A percentile compares a stretch with the other conserved stretches of the same genome.
Evolutionary conservation across 345 rosid species (phyloP).

Genomic region (Mangifera indica): DNA sequence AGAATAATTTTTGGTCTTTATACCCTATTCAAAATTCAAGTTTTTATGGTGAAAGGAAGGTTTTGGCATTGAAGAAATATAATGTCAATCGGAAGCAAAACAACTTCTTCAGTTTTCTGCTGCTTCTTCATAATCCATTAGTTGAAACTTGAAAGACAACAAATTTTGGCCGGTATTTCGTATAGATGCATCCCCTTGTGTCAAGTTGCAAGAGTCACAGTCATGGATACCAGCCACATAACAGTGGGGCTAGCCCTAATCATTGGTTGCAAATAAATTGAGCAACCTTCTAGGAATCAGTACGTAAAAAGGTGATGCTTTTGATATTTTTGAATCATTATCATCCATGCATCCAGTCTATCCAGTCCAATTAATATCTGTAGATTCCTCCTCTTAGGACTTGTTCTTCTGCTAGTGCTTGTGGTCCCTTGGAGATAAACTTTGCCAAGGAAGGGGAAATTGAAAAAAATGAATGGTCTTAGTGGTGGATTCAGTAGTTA

Average conservation of each 20-base stretch:
- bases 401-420: slow-evolving; percentile 24
- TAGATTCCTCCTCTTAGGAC: slow-evolving; percentile 29
- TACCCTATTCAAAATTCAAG: no score
- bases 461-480: neutral
- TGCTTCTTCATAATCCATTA: neutral
- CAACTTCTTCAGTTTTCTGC: neutral
- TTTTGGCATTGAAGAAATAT: no score
- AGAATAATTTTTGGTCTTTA: neutral
- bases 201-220: slow-evolving; percentile 42
- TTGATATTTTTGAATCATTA: slow-evolving; percentile 39
- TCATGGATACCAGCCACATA: slow-evolving; percentile 39
- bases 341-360: slow-evolving; percentile 32
- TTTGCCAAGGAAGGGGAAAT: slow-evolving; percentile 1
- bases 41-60: no score
- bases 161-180: neutral
- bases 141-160: neutral
- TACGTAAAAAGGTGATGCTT: slow-evolving; percentile 28
- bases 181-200: slow-evolving; percentile 10
- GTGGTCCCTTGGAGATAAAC: slow-evolving; percentile 48
- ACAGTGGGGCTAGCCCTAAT: slow-evolving; percentile 40
- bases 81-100: neutral
- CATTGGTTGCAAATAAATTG: slow-evolving; percentile 54
- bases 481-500: neutral
- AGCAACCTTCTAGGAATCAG: slow-evolving; percentile 45
- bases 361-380: slow-evolving; percentile 29